Conservation (phyloP, 306 rosid species). For the Cicer yamashitae region DNA sequence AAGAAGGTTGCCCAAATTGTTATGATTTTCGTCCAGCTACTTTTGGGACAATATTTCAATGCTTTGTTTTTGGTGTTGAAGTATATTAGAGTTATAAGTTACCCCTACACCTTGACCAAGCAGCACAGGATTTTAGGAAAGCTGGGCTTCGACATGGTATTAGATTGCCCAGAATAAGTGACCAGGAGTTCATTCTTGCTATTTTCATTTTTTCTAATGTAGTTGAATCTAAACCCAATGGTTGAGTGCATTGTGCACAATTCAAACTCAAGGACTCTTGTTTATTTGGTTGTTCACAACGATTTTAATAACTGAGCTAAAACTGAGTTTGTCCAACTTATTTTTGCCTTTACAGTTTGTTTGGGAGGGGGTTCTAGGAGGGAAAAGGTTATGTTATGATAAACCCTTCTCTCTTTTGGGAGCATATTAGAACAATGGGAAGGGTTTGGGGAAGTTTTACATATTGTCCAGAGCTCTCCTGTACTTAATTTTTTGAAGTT, state of each 20-base stretch:
- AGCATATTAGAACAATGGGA: no score
- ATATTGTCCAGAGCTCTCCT: no score
- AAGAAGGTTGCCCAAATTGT: slow-evolving; percentile 12
- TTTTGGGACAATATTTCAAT: slow-evolving; percentile 4
- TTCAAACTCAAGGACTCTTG: neutral
- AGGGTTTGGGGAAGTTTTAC: no score
- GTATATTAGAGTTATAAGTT: neutral
- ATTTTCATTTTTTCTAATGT: neutral
- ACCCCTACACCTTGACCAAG: neutral
- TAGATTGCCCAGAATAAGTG: neutral
- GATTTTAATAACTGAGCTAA: neutral
- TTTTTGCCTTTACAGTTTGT: neutral
- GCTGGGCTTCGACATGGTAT: neutral
- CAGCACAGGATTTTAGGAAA: neutral
- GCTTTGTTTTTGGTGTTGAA: neutral
- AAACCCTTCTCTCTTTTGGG: no score
- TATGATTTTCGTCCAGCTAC: neutral
- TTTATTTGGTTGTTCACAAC: neutral
- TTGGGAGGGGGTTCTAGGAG: no score
- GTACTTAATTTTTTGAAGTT: no score
- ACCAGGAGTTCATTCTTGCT: neutral
- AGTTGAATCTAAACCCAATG: neutral
- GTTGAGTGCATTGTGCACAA: neutral
- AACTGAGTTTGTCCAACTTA: neutral
- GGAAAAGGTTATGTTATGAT: no score